Evolutionary conservation across 306 rosid genomes (phyloP), one percentile per base, ranked within the genome.

Genomic region (Gastrolobium villosum): DNA sequence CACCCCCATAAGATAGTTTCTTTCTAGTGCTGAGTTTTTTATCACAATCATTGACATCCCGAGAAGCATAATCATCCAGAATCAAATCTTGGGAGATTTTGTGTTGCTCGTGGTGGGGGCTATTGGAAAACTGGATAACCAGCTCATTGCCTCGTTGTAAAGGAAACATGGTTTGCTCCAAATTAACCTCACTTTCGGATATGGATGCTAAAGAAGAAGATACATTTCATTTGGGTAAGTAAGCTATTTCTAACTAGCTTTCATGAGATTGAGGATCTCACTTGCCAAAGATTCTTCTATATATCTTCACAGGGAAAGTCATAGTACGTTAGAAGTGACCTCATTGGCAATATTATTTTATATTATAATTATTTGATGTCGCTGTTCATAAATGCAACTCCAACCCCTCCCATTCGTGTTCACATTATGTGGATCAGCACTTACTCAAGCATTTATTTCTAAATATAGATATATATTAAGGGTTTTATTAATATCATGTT

Each of bases 81-180:
- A 81, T 80, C 79, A 77, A 83, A 82, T 87, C 91, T 85, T 87
- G 36, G 3, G 86, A 79, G 83, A 86, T 82, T 73, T 82, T 44
- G 71, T 84, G 80, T 36, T 82, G 84, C 34, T 79, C 84, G 2
- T 81, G 83, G 82, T 85, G 84, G 77, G 87, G 73, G 11, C 71
- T 78, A 52, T 84, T 81, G 64, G 91, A 87, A 77, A 85, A 85
- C 56, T 87, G 84, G 56, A 88, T 88, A 65, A 89, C 84, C 91
- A 85, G 81, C 86, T 90, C 84, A 54, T 86, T 78, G 87, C 93
- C 82, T 78, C 79, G 90, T 73, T 89, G 90, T 82, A 82, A 89
- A 89, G 96, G 96, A 79, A 85, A 85, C 90, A 86, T 86, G 65
- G 14, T 79, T 5, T 10, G 35, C 20, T 57, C 28, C 37, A 53